Percentiles rank a stretch among this genome's conserved stretches.
Conservation (phyloP, 73 alveolate genomes). For the Effrenium voratum region DNA sequence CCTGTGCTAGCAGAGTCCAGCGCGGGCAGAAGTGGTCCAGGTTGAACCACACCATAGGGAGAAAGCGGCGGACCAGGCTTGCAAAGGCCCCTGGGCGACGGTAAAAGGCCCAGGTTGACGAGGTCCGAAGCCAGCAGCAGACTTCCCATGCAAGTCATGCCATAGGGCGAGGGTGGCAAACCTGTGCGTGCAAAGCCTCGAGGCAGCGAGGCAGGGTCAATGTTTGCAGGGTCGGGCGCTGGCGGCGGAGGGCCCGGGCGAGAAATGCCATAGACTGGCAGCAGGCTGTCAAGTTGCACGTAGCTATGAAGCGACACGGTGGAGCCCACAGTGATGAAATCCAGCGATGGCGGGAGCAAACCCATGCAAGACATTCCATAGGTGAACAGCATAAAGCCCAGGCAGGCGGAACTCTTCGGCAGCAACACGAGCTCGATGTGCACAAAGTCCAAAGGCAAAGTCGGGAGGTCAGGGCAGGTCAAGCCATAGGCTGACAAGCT, state of each 20-base stretch:
- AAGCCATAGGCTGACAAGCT: slow-evolving; percentile 59
- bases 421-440: background rate
- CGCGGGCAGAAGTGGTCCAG: background rate
- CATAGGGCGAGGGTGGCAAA: background rate
- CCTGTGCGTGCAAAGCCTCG: background rate
- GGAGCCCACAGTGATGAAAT: slow-evolving; percentile 12
- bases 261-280: slow-evolving; percentile 23
- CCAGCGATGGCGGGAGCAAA: background rate
- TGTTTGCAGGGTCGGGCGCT: slow-evolving; percentile 7
- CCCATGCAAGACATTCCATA: slow-evolving; percentile 73
- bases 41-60: slow-evolving; percentile 19
- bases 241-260: background rate
- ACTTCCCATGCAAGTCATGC: background rate
- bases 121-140: slow-evolving; percentile 32
- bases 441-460: slow-evolving; percentile 16
- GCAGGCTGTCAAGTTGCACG: background rate
- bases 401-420: slow-evolving; percentile 27
- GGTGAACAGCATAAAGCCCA: background rate
- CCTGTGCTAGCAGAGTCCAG: slow-evolving; percentile 18
- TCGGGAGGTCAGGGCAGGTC: slow-evolving; percentile 5
- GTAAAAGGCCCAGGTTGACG: slow-evolving; percentile 34
- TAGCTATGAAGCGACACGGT: background rate
- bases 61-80: background rate
- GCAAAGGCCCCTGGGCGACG: slow-evolving; percentile 16
- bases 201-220: background rate